A percentile compares a stretch with the other conserved stretches of the same genome.
Conservation (phyloP, 2,329 filamentous ascomycete genomes). For the Beauveria asiatica region DNA sequence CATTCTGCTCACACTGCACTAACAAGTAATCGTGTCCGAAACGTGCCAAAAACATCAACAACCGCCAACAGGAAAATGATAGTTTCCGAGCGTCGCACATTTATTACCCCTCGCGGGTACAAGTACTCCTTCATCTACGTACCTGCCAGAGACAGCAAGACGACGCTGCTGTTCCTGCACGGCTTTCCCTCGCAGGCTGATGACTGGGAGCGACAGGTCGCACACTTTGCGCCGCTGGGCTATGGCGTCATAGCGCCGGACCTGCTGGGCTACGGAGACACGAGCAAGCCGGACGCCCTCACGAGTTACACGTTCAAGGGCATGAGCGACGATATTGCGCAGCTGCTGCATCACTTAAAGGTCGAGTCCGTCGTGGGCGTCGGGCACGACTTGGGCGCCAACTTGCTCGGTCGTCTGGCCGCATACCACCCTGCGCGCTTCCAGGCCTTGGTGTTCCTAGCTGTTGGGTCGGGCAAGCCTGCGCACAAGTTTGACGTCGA, state of each 20-base stretch:
- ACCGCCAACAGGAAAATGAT: background rate
- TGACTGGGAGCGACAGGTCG: slow-evolving; percentile 35
- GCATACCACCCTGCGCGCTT: slow-evolving; percentile 19
- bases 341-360: slow-evolving; percentile 23
- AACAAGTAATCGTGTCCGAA: background rate
- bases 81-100: slow-evolving; percentile 9
- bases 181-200: slow-evolving; percentile 37
- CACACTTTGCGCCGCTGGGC: slow-evolving; percentile 24
- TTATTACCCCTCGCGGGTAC: slow-evolving; percentile 15
- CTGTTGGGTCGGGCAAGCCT: slow-evolving; percentile 22
- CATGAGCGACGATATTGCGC: slow-evolving; percentile 25
- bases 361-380: slow-evolving; percentile 33
- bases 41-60: background rate
- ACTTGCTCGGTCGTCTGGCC: slow-evolving; percentile 21
- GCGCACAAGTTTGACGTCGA: slow-evolving; percentile 23
- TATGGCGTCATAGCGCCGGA: slow-evolving; percentile 36
- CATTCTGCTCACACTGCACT: background rate
- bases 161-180: slow-evolving; percentile 38
- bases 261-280: slow-evolving; percentile 30
- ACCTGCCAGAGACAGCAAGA: slow-evolving; percentile 13
- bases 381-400: slow-evolving; percentile 29
- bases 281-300: slow-evolving; percentile 22
- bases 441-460: slow-evolving; percentile 19
- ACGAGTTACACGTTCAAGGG: slow-evolving; percentile 23
- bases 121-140: slow-evolving; percentile 24